Base-by-base conservation (phyloP, 352 stramenopile genomes). In the Globisporangium acanthophoron region DNA sequence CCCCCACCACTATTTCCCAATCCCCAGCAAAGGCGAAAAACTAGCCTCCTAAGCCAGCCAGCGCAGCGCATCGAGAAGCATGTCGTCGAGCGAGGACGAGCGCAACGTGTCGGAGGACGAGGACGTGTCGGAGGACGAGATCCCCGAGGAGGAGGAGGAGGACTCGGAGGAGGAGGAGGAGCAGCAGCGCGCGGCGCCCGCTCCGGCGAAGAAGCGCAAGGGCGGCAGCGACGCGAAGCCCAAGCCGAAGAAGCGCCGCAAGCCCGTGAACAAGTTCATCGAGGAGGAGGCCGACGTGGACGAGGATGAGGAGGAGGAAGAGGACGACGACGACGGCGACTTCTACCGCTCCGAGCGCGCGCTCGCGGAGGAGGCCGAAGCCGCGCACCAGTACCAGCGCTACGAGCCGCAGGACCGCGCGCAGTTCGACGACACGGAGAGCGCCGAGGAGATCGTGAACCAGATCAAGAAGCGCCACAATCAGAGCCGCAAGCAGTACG, bases 51-150 rank as follows among this genome's bases (percentile, higher is more conserved):
- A 33, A 35, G 31, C 18, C n/a, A 51, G 55, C 48, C 45, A 94
- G 24, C 24, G 24, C 24, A 27, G 24, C 24, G 24, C 24, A 27
- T 27, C 24, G 24, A 27, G 24, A 27, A 27, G 24, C 33, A 37
- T 95, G 85, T 95, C 84, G 72, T 95, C 86, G 58, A 92, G 83
- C 53, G 86, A 95, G 66, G 86, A 95, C 61, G 78, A 91, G 58
- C 82, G 78, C 56, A 93, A 94, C 64, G 61, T 89, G 69, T 95
- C 85, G 27, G 60, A 66, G 33, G 60, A 66, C 54, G 71, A 79
- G 31, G 80, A 62, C 49, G 52, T 59, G 37, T 64, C 58, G 49
- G 56, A 62, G 41, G 56, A 62, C 18, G 69, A 77, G 56, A 78
- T 70, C 9, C 88, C 77, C 43, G 80, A 92, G 0, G 78, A 89